Base-by-base conservation (phyloP, 2,329 filamentous ascomycete species). In the Rhytidhysteron rufulum region DNA sequence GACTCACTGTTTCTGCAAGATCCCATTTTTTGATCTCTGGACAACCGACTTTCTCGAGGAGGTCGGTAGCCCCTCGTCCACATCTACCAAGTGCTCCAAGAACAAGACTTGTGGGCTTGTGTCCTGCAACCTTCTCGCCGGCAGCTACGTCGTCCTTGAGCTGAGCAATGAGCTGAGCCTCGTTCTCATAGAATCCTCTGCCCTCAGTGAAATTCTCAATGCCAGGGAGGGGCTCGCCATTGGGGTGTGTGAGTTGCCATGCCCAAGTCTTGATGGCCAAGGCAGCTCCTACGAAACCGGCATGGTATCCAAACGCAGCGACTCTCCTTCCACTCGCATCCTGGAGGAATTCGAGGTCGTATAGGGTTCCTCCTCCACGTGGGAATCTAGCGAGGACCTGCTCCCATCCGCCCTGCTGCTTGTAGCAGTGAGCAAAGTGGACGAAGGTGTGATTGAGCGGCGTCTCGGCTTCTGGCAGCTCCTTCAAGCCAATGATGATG, bases 321-420 rank as follows among this genome's bases (percentile, higher is more conserved):
- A 90, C 82, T 45, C 86, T 72, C 34, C 85, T 74, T 27, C 86
- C 86, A 21, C 71, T 75, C 48, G 83, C 78, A 51, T 94, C 85
- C 29, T 80, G 78, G 27, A 96, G 74, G 63, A 95, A 96, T 63
- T 95, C 90, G 27, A 96, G 77, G 57, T 96, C 90, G 43, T 89
- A 79, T 11, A 96, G 79, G 0, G 79, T 83, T 51, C 88, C 87
- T 40, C 82, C 80, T 42, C 87, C 88, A 18, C 80, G 77, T 20
- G 85, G 78, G 65, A 89, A 96, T 41, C 90, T 78, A 42, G 81
- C 75, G n/a, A 95, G 79, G 5, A 88, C 86, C 31, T 79, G 77
- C 42, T 87, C 80, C 87, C 88, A 95, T 30, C 64, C 66, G 42
- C 50, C 64, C 47, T 69, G 66, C 45, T 62, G 51, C 57, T 69